Base-by-base conservation (phyloP, 2,329 filamentous ascomycete species). In the Aspergillus brunneoviolaceus region DNA sequence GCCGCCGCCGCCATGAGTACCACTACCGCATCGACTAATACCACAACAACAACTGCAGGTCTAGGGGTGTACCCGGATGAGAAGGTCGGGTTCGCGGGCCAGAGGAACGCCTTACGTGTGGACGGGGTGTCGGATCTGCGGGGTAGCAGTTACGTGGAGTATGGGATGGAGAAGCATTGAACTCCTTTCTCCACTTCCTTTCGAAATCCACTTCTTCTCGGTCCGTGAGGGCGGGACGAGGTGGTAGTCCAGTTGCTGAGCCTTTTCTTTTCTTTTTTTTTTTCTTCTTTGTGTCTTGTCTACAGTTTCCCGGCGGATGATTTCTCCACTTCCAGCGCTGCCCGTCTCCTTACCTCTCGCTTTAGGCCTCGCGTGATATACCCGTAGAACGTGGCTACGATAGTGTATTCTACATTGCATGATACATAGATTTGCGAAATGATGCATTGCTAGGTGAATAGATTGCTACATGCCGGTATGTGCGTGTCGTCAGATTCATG, bases 81-180 rank as follows among this genome's bases (percentile, higher is more conserved):
- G 64, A 81, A 81, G 60, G 49, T 77, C 39, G 79, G 77, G 1
- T 80, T 77, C 62, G 76, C 74, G 1, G 77, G 77, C 0, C 74
- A 77, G 51, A 69, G 75, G 57, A 69, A 70, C 52, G 70, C 72
- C 23, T 57, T 74, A 19, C 68, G 73, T 49, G 66, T 71, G n/a
- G 64, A 71, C 54, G 58, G 63, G 2, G 59, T 58, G n/a, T 55
- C 66, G 27, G 63, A 64, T 39, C 25, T 66, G 45, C 67, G 76
- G 27, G 67, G 69, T 45, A 78, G 76, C 63, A 73, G 70, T 48
- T 75, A 75, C 59, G 72, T 77, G 12, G 74, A 77, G 56, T 78
- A 75, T 67, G 73, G 70, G 9, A 60, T 59, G 50, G 70, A 70
- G 61, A 77, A 78, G 64, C 61, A 61, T 49, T 68, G 63, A 64